A percentile compares a stretch with the other conserved stretches of the same genome.
phyloP scores from a whole-genome alignment of 495 filamentous ascomycete species.

The Aspergillus campestris region DNA sequence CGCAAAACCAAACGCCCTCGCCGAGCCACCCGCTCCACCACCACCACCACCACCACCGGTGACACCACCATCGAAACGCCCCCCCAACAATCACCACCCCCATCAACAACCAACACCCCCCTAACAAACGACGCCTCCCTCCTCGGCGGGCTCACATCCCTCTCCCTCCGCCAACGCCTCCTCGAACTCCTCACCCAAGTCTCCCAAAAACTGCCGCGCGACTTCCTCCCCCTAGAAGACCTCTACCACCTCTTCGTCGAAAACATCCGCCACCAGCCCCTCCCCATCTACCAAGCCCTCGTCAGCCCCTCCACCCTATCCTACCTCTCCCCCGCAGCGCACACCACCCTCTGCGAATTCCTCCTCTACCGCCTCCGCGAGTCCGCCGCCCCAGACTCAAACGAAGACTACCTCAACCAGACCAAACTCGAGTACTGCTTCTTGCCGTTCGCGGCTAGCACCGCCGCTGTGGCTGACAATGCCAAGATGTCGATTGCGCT shows the following conservation, averaged over 20 bases:
- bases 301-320: conserved; percentile 48
- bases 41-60: no score
- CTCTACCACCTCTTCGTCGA: conserved; percentile 63
- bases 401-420: conserved; percentile 41
- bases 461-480: conserved; percentile 57
- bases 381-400: conserved; percentile 42
- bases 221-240: conserved; percentile 43
- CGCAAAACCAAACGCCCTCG: conserved; percentile 15
- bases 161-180: conserved; percentile 56
- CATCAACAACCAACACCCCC: conserved; percentile 2
- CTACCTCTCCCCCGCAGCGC: conserved; percentile 34
- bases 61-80: conserved; percentile 8
- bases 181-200: conserved; percentile 48
- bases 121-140: conserved; percentile 15
- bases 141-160: conserved; percentile 48
- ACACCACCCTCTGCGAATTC: conserved; percentile 54
- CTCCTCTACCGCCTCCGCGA: conserved; percentile 58
- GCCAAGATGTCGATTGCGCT: conserved; percentile 70
- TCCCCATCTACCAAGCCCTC: conserved; percentile 65
- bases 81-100: conserved; percentile 1
- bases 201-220: conserved; percentile 25
- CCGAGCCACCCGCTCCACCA: conserved; percentile 17
- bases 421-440: conserved; percentile 57
- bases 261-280: conserved; percentile 55
- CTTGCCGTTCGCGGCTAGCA: conserved; percentile 63